Base-by-base conservation (phyloP, 2,329 filamentous ascomycete genomes). In the Cordyceps fumosorosea region DNA sequence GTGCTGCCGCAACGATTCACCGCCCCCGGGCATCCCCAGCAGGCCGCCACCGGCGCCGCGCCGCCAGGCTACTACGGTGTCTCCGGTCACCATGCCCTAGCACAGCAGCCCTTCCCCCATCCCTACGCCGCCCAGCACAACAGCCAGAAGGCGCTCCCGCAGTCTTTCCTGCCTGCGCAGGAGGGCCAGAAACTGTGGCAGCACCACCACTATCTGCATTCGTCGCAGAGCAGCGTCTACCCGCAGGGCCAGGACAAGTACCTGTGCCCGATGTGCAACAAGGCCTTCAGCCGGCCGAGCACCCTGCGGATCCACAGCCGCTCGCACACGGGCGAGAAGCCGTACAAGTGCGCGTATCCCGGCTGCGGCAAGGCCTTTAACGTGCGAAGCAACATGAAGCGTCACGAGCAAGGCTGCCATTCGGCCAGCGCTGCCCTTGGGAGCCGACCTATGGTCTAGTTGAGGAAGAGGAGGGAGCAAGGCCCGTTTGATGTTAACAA, bases 301-400 rank as follows among this genome's bases (percentile, higher is more conserved):
- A 97, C 92, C 67, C 81, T 99, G 52, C 89, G 95, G 68, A 99
- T 98, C 67, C 95, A 99, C 83, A 96, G 90, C 71, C 93, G 98
- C 79, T 96, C 91, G 57, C 95, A 99, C 78, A 98, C 95, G 0
- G 95, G 95, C 70, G 95, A 99, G 82, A 99, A 99, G 81, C 95
- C 95, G 0, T 99, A 97, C 85, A 93, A 95, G 78, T 99, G 95
- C 76, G 91, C 93, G 0, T 91, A 97, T 71, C 82, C 86, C 12
- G 93, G 93, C 24, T 99, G 95, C 70, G 93, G 93, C 51, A 99
- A 98, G 78, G 91, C 92, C 16, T 99, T 99, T 73, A 97, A 93
- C 71, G 95, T 99, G n/a, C 86, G 95, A 67, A 98, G 93, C 80
- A 99, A 99, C 77, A 99, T 99, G 95, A 99, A 99, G 83, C 85